phyloP scores from a whole-genome alignment of 345 rosid genomes.

The Laguncularia racemosa region DNA sequence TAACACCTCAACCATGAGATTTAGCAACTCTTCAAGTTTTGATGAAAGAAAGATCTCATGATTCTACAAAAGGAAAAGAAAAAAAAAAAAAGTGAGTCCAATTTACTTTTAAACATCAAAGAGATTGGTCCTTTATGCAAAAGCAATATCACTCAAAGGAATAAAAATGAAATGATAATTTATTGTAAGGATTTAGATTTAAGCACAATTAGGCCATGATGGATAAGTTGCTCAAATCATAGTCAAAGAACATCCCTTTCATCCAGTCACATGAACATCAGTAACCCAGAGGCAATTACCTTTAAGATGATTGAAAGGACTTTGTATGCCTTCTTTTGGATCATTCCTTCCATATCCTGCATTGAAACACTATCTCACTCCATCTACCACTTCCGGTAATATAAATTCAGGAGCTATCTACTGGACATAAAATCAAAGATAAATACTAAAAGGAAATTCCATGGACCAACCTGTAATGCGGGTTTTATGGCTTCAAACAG shows the following conservation, averaged over 20 bases:
- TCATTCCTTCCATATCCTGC: constrained; percentile 67
- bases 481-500: constrained; percentile 58
- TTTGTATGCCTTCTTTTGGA: constrained; percentile 94
- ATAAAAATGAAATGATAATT: no score
- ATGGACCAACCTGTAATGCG: constrained; percentile 62
- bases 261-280: background rate
- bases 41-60: constrained; percentile 49
- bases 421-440: background rate
- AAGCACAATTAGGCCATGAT: no score
- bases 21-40: constrained; percentile 55
- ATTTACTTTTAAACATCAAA: no score
- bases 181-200: no score
- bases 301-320: constrained; percentile 70
- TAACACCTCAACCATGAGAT: constrained; percentile 61
- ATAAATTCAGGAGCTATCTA: background rate
- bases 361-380: constrained; percentile 7
- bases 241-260: no score
- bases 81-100: background rate
- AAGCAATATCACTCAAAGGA: no score
- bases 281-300: constrained; percentile 34
- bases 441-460: background rate
- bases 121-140: no score
- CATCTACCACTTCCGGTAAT: background rate
- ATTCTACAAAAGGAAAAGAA: constrained; percentile 29
- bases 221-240: no score